A percentile compares a stretch with the other conserved stretches of the same genome.
These are phyloP conservation scores for Sanghuangporus sanghuang DNA, from an alignment of 1,284 basidiomycete genomes.

Conservation along the genomic window DNA sequence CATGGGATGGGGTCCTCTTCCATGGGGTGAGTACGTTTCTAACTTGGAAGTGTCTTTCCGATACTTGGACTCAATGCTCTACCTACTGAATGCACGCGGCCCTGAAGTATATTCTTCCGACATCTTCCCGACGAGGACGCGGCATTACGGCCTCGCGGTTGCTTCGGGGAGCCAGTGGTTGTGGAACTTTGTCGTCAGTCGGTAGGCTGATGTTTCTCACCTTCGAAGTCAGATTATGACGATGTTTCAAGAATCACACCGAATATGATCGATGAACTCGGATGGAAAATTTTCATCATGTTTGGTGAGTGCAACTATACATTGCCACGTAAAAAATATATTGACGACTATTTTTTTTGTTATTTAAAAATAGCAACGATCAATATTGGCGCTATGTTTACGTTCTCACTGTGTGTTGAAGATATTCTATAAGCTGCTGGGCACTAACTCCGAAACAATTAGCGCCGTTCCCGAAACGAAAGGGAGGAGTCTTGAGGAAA, in stretches of 20 bases:
- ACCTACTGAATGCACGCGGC: not conserved
- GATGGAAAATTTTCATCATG: slow-evolving; percentile 67
- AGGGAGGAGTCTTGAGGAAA: slow-evolving; percentile 68
- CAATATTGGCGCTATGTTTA: slow-evolving; percentile 47
- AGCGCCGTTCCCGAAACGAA: slow-evolving; percentile 67
- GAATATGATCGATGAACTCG: slow-evolving; percentile 51
- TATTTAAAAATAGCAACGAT: slow-evolving; percentile 34
- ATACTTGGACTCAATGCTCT: not conserved
- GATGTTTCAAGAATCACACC: slow-evolving; percentile 58
- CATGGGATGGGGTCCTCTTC: slow-evolving; percentile 59
- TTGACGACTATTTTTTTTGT: too few relatives aligned
- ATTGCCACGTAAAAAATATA: not conserved
- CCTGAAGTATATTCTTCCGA: slow-evolving; percentile 60
- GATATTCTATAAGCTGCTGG: not conserved
- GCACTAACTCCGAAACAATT: too few relatives aligned
- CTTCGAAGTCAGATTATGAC: not conserved
- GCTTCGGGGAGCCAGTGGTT: slow-evolving; percentile 76
- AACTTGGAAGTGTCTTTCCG: not conserved
- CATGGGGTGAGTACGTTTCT: slow-evolving; percentile 38
- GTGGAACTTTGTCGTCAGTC: slow-evolving; percentile 70
- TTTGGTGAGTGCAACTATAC: slow-evolving; percentile 35
- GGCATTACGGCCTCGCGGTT: slow-evolving; percentile 70
- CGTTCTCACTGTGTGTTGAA: slow-evolving; percentile 37
- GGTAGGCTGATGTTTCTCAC: not conserved
- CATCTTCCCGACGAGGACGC: slow-evolving; percentile 78